Evolutionary conservation across 208 protist genomes (phyloP), one percentile per base, ranked within the genome.

Genomic region (Trypanosoma grayi): DNA sequence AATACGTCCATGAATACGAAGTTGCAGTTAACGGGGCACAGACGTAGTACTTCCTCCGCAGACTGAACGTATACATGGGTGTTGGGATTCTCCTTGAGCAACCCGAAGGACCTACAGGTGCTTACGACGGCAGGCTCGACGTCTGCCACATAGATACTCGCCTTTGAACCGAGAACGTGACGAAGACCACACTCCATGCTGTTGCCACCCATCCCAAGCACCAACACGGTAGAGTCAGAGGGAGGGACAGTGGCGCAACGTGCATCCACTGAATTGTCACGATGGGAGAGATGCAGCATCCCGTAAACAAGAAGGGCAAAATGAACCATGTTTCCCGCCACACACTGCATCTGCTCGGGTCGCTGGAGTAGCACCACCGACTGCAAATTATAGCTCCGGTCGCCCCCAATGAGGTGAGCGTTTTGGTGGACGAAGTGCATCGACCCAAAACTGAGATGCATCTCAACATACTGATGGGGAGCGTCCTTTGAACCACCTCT

Each of bases 181-280:
- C 85, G 81, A 13, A 92, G 66, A 16, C 78, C 68, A 0, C 76
- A 50, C 0, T 78, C 85, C 71, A 92, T 92, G 64, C 81, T 92
- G 69, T 92, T 92, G 25, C 85, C 85, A 44, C 85, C 85, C 85
- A 92, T 92, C 39, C 85, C 85, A 8, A 92, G 74, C 5, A 92
- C 60, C 2, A 92, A 47, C 6, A 85, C 46, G 9, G 68, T 65
- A 27, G 65, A 75, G 14, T 24, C 56, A 0, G 71, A 10, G 4
- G 71, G 48, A 2, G 76, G 81, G 30, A 73, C 65, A 25, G 74
- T 64, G 13, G 24, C n/a, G 7, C 16, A 2, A 41, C 25, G 18
- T 0, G 3, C 4, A 41, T 43, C 30, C 1, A 25, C 6, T 11
- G 2, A 46, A 16, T 57, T 27, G 56, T 31, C 13, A 77, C 36